phyloP scores from a whole-genome alignment of 2,329 filamentous ascomycete species.

The Colletotrichum cordylinicola region DNA sequence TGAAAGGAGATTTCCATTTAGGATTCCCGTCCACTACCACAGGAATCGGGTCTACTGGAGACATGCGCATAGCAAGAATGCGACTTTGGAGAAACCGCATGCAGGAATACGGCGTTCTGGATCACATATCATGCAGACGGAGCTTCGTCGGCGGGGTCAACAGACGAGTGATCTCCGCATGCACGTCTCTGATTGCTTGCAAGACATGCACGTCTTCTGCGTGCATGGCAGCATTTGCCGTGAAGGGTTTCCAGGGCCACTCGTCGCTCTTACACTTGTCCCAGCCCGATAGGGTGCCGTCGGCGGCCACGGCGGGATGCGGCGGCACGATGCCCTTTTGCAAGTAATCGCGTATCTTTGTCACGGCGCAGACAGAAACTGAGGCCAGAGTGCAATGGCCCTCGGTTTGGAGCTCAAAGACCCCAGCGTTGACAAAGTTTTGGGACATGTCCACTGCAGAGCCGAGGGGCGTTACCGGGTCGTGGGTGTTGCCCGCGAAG shows the following conservation, averaged over 20 bases:
- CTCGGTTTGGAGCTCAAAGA: slow-evolving; percentile 39
- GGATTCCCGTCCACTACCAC: background rate
- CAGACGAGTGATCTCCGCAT: slow-evolving; percentile 3
- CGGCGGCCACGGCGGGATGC: slow-evolving; percentile 19
- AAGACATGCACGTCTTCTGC: background rate
- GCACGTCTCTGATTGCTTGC: slow-evolving; percentile 8
- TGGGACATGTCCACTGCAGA: slow-evolving; percentile 47
- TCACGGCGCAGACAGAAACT: slow-evolving; percentile 40
- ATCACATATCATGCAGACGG: background rate
- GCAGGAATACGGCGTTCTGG: background rate
- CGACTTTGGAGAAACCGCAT: background rate
- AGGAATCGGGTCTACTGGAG: background rate
- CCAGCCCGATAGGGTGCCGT: slow-evolving; percentile 25
- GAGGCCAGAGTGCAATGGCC: slow-evolving; percentile 42
- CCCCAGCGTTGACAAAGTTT: slow-evolving; percentile 39
- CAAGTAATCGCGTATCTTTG: slow-evolving; percentile 39
- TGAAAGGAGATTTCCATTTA: background rate
- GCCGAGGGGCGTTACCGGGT: slow-evolving; percentile 63
- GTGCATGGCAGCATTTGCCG: background rate
- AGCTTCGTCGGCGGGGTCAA: slow-evolving; percentile 9
- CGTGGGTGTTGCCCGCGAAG: slow-evolving; percentile 61
- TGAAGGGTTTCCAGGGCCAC: slow-evolving; percentile 29
- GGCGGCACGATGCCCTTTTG: slow-evolving; percentile 39
- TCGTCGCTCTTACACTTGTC: slow-evolving; percentile 32
- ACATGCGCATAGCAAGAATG: background rate